phyloP scores from a whole-genome alignment of 2,329 filamentous ascomycete genomes.

The Xylaria arbuscula region DNA sequence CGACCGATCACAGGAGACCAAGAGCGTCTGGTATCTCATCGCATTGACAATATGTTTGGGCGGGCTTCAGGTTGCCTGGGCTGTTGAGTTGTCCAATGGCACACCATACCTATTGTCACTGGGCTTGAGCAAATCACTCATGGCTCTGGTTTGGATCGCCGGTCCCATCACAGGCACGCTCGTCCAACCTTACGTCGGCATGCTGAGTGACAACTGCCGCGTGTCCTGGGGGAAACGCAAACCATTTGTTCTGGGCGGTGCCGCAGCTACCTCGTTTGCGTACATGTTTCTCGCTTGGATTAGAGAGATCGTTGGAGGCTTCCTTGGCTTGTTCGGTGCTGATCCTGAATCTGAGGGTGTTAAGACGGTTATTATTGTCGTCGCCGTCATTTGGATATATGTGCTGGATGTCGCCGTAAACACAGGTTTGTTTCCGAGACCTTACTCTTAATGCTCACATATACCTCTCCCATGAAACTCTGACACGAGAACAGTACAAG shows the following conservation, averaged over 20 bases:
- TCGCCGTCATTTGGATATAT: conserved; percentile 89
- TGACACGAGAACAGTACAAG: conserved; percentile 73
- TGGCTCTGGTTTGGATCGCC: conserved; percentile 87
- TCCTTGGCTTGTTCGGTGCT: conserved; percentile 77
- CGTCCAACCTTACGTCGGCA: conserved; percentile 85
- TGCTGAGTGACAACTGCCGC: conserved; percentile 82
- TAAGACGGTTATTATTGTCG: conserved; percentile 74
- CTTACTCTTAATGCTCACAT: not conserved
- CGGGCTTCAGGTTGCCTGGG: conserved; percentile 94
- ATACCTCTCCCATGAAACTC: not conserved
- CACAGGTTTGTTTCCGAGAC: conserved; percentile 67
- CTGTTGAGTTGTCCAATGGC: conserved; percentile 92
- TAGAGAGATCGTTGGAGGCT: conserved; percentile 74
- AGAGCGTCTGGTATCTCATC: conserved; percentile 86
- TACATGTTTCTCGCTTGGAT: conserved; percentile 80
- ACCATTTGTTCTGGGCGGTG: conserved; percentile 81
- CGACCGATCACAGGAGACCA: conserved; percentile 70
- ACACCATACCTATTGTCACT: conserved; percentile 85
- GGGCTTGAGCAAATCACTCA: conserved; percentile 82
- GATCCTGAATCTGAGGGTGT: conserved; percentile 72
- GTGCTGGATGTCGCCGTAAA: conserved; percentile 95
- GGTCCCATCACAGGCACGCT: conserved; percentile 81
- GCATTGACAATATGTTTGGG: conserved; percentile 88
- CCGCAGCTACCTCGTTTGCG: conserved; percentile 72
- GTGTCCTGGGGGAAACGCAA: conserved; percentile 80